Evolutionary conservation across 148 eudicot species (phyloP), one percentile per base, ranked within the genome.

Genomic region (Rhododendron vialii): DNA sequence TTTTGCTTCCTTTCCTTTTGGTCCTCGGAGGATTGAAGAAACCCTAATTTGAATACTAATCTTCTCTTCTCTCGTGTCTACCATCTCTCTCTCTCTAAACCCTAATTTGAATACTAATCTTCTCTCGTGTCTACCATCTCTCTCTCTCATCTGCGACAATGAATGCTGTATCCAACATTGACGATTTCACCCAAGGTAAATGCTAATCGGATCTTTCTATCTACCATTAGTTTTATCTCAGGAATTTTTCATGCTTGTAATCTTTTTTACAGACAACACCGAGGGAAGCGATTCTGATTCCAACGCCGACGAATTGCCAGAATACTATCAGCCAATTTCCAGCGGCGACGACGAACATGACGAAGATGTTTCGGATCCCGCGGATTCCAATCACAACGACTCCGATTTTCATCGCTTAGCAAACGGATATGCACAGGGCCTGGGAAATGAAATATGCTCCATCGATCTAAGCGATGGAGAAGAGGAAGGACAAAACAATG

Each of bases 321-420:
- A 92, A 13, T 93, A 91, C 86, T 96, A 96, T 90, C 92, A 93
- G 88, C 98, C 96, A 35, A 92, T 96, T 26, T 86, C 94, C 53
- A 78, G 91, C 30, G 88, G 85, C 18, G 94, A 63, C 71, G 90
- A 89, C 5, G 59, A 53, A 78, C 76, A 12, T 18, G 76, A 30
- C 41, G 79, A 79, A 36, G 89, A 89, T 53, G 36, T 71, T 61
- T 86, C 89, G 50, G 90, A 82, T 75, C 20, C 50, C 1, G 18
- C 65, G 28, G 36, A 36, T n/a, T 82, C 82, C 20, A 38, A 87
- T 82, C 84, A n/a, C 38, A 63, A 51, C 48, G 65, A 13, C 20
- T 26, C 73, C 2, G 33, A 20, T 45, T 87, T 41, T 74, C 89
- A 11, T 77, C 30, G 28, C 22, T 35, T 43, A 33, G 6, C 30